Percentiles rank a stretch among this genome's conserved stretches.
Conservation (phyloP, 2,329 filamentous ascomycete species). For the Clathrospora elynae region DNA sequence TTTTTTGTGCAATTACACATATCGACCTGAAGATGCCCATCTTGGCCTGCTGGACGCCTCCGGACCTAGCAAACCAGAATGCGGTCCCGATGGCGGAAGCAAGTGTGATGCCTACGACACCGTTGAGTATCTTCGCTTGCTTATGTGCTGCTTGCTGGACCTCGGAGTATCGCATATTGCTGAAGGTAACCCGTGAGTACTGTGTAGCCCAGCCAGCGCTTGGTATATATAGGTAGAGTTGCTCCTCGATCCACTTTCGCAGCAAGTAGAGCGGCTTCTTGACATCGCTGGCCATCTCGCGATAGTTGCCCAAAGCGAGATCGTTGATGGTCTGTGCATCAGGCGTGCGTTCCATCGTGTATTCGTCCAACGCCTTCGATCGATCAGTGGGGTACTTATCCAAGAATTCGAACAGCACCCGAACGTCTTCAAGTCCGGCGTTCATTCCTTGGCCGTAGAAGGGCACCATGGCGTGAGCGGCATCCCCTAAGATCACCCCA, state of each 20-base stretch:
- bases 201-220: constrained; percentile 86
- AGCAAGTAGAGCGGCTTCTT: constrained; percentile 76
- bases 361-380: constrained; percentile 67
- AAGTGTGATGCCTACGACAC: constrained; percentile 31
- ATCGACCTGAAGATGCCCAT: constrained; percentile 35
- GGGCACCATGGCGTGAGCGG: constrained; percentile 96
- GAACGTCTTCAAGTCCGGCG: constrained; percentile 90
- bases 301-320: constrained; percentile 86
- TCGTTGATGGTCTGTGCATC: constrained; percentile 93
- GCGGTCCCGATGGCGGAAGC: constrained; percentile 22
- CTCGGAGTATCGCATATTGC: constrained; percentile 87
- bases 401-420: constrained; percentile 80
- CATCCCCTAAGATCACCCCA: constrained; percentile 87
- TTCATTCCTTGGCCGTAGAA: constrained; percentile 99
- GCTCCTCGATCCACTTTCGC: constrained; percentile 86
- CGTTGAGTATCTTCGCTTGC: constrained; percentile 42
- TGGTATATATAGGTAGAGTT: constrained; percentile 75
- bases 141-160: constrained; percentile 70
- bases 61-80: constrained; percentile 30
- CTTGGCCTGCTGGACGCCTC: constrained; percentile 31
- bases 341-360: constrained; percentile 72
- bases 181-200: constrained; percentile 90
- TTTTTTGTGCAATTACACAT: constrained; percentile 31
- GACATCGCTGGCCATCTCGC: constrained; percentile 90
- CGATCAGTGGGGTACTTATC: constrained; percentile 65